Evolutionary conservation across 768 basidiomycete genomes (phyloP), one percentile per base, ranked within the genome.

Genomic region (Russula virescens): DNA sequence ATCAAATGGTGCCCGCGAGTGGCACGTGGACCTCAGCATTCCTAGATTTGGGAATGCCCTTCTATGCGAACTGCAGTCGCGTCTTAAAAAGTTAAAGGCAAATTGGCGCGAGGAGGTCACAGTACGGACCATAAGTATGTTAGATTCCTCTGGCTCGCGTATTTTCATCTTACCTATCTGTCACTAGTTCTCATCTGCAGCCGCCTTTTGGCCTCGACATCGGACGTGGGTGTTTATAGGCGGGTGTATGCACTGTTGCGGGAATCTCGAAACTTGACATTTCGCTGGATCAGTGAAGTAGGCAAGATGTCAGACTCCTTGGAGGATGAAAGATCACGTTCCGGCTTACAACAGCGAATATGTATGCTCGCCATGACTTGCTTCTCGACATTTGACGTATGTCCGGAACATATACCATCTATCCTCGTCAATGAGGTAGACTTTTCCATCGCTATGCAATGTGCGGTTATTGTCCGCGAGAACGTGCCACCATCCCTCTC

Each of bases 11-110:
- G 56, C 46, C 21, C 61, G 42, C 55, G 68, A 65, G 25, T 82
- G 79, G 77, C 83, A 84, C 63, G 40, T 60, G 0, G 77, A 80
- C 19, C 67, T 80, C 6, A 54, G 53, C 5, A 21, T 69, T 19
- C 21, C 67, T 2, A 54, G 69, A 8, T 84, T 81, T 55, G 72
- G 77, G n/a, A 0, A n/a, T 6, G 70, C 69, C 1, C 65, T 83
- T 6, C 58, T 83, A 1, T 61, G 45, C 11, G 77, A 78, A 58
- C 65, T 79, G 2, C 68, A 73, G n/a, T 65, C 67, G 16, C 69
- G 79, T 9, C 53, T 81, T 21, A 56, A 49, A 38, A 72, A 70
- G 40, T 66, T 82, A 19, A 66, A 72, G 61, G 72, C 61, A 5
- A 82, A 78, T 58, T 83, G 81, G 81, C 66, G 73, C n/a, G 48